These are phyloP conservation scores for Astragalus membranaceus DNA, from an alignment of 306 rosid genomes.

Conservation along the genomic window DNA sequence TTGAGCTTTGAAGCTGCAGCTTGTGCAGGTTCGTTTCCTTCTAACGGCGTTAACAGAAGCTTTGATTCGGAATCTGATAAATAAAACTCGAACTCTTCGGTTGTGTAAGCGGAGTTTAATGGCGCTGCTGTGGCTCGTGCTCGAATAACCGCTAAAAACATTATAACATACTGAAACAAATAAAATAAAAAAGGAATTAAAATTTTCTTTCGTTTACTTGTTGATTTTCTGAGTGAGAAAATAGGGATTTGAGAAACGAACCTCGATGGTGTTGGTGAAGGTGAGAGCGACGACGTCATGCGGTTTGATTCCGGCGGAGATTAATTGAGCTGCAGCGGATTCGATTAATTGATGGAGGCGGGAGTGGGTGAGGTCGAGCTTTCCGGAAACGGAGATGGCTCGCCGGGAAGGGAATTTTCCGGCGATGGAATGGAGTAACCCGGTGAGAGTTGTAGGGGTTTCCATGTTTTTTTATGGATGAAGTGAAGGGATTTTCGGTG, in stretches of 20 bases:
- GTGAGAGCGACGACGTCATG: conserved; percentile 81
- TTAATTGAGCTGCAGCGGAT: conserved; percentile 47
- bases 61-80: conserved; percentile 73
- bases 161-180: conserved; percentile 45
- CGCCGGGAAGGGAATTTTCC: conserved; percentile 42
- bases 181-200: neutral
- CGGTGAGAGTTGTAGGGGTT: conserved; percentile 42
- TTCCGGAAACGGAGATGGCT: conserved; percentile 61
- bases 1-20: conserved; percentile 58
- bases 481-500: neutral
- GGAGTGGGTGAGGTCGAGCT: conserved; percentile 52
- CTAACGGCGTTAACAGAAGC: conserved; percentile 51
- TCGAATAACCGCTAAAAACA: conserved; percentile 76
- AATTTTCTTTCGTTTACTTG: neutral
- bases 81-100: conserved; percentile 82
- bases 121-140: conserved; percentile 89
- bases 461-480: conserved; percentile 31
- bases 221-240: neutral
- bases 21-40: conserved; percentile 44
- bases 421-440: conserved; percentile 41
- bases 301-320: conserved; percentile 48
- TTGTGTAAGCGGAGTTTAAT: conserved; percentile 70
- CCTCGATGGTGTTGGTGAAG: conserved; percentile 80
- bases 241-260: neutral
- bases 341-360: conserved; percentile 48